These are phyloP conservation scores for Claviceps sp. DNA, from an alignment of 2,329 filamentous ascomycete species.

Conservation along the genomic window DNA sequence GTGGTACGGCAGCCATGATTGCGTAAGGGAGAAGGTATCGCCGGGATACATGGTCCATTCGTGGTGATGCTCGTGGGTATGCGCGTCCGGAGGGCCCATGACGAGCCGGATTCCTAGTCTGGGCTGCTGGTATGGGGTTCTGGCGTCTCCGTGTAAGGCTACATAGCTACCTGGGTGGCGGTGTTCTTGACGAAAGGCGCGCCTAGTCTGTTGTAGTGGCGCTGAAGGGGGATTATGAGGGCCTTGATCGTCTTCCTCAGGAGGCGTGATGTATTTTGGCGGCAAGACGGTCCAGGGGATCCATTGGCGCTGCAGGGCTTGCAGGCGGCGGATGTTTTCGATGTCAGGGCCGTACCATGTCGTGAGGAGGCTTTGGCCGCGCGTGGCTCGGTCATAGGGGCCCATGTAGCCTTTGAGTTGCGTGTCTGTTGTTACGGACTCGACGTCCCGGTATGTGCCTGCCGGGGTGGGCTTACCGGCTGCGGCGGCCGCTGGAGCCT, in stretches of 20 bases:
- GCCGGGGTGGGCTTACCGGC: neutral
- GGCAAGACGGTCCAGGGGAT: slow-evolving; percentile 26
- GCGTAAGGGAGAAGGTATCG: slow-evolving; percentile 13
- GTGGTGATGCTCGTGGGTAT: neutral
- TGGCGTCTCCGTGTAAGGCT: slow-evolving; percentile 13
- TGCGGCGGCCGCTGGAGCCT: neutral
- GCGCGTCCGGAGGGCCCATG: slow-evolving; percentile 13
- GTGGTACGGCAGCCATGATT: slow-evolving; percentile 18
- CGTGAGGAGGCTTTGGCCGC: slow-evolving; percentile 21
- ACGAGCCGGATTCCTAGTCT: slow-evolving; percentile 19
- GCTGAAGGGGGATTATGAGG: neutral
- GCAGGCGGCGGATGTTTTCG: slow-evolving; percentile 20
- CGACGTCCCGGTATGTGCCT: slow-evolving; percentile 18
- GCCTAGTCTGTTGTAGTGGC: neutral
- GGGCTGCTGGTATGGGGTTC: slow-evolving; percentile 16
- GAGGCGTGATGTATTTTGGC: slow-evolving; percentile 15
- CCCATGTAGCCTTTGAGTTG: slow-evolving; percentile 22
- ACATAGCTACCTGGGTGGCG: neutral
- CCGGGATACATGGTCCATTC: slow-evolving; percentile 18
- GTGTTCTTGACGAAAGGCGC: neutral
- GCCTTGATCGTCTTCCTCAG: slow-evolving; percentile 9
- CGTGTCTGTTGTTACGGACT: slow-evolving; percentile 20
- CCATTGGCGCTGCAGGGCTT: slow-evolving; percentile 29
- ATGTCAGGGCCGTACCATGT: slow-evolving; percentile 29
- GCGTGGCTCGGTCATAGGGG: slow-evolving; percentile 21